phyloP scores from a whole-genome alignment of 169 alveolate genomes.

The Toxoplasma gondii region DNA sequence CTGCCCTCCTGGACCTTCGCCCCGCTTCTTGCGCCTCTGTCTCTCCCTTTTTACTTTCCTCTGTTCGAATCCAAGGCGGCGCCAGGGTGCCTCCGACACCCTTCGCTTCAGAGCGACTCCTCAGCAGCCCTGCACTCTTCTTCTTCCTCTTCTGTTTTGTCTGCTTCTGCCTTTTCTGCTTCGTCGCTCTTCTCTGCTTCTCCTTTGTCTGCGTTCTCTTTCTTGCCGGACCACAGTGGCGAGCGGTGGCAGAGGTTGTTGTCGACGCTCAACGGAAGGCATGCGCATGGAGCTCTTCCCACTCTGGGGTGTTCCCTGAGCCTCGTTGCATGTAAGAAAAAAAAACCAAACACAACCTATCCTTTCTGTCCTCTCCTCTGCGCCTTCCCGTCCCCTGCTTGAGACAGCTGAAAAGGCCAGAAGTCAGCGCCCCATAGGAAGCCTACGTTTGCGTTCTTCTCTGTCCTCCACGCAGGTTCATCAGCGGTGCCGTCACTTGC shows the following conservation, averaged over 20 bases:
- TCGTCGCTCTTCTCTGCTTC: not conserved
- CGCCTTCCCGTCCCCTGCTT: too few relatives aligned
- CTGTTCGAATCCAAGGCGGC: not conserved
- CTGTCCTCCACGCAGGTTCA: too few relatives aligned
- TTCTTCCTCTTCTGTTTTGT: too few relatives aligned
- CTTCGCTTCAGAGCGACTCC: not conserved
- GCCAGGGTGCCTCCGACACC: not conserved
- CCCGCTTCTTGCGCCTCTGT: not conserved
- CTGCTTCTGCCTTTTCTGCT: too few relatives aligned
- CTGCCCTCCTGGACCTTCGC: not conserved
- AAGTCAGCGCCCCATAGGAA: too few relatives aligned
- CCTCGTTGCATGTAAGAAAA: not conserved
- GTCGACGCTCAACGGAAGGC: not conserved
- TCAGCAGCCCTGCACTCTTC: not conserved
- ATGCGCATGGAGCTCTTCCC: not conserved
- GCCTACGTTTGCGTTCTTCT: too few relatives aligned
- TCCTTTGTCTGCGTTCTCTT: not conserved
- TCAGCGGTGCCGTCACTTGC: too few relatives aligned
- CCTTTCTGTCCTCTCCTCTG: not conserved
- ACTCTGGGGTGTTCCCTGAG: not conserved
- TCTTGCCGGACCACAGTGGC: not conserved
- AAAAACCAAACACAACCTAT: not conserved
- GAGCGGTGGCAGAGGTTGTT: not conserved
- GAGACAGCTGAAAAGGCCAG: too few relatives aligned
- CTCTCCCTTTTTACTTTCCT: conserved; percentile 13